These are phyloP conservation scores for Claviceps spartinae DNA, from an alignment of 2,329 filamentous ascomycete genomes.

Conservation along the genomic window DNA sequence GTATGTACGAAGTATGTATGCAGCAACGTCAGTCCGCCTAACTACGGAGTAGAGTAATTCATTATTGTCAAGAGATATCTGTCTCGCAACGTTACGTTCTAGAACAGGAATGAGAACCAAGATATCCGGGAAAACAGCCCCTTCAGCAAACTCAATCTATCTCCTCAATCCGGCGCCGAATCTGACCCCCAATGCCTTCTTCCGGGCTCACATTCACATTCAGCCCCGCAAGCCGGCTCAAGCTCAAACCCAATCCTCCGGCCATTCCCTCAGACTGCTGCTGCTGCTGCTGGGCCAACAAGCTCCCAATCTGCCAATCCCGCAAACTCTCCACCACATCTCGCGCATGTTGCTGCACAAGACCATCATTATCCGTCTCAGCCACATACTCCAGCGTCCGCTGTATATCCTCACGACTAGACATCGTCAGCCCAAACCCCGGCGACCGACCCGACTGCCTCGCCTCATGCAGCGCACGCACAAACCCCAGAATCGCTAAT, in stretches of 20 bases:
- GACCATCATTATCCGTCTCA: conserved; percentile 50
- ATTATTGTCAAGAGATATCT: too few species aligned
- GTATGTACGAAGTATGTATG: too few species aligned
- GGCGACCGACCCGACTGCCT: conserved; percentile 31
- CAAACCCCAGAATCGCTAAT: conserved; percentile 46
- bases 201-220: conserved; percentile 23
- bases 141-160: conserved; percentile 32
- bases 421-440: conserved; percentile 39
- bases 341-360: conserved; percentile 53
- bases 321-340: conserved; percentile 55
- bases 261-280: conserved; percentile 9
- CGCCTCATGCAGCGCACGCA: conserved; percentile 44
- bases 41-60: too few species aligned
- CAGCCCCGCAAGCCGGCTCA: conserved; percentile 23
- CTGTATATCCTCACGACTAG: conserved; percentile 47
- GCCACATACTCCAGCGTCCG: conserved; percentile 50
- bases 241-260: conserved; percentile 10
- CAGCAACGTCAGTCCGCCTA: too few species aligned
- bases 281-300: conserved; percentile 24
- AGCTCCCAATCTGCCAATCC: conserved; percentile 41
- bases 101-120: too few species aligned
- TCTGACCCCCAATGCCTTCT: conserved; percentile 12
- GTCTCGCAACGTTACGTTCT: too few species aligned
- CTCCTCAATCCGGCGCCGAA: conserved; percentile 42
- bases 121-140: too few species aligned